Evolutionary conservation across 78 protist species (phyloP).

Genomic region (Pigoraptor vietnamica): DNA sequence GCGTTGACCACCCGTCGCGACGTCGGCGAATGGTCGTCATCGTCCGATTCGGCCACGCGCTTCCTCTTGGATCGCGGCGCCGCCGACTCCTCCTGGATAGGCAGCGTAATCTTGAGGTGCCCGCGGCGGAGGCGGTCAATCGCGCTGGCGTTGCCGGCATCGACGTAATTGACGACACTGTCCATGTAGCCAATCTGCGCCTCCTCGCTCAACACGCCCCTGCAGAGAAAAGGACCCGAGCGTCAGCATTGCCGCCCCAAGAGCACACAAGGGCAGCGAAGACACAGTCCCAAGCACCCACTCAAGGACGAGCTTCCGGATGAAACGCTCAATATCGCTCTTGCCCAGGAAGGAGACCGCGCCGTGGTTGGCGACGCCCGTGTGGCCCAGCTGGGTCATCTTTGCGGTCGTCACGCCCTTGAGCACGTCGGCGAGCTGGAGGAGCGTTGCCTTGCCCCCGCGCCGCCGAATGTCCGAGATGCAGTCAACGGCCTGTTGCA

Average conservation of each 20-base stretch:
- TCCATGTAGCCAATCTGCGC: not conserved
- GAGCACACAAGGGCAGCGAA: too few relatives aligned
- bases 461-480: not conserved
- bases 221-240: not conserved
- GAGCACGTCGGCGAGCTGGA: not conserved
- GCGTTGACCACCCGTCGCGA: not conserved
- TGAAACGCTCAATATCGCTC: not conserved
- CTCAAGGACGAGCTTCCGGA: not conserved
- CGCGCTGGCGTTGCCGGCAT: not conserved
- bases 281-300: too few relatives aligned
- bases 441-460: not conserved
- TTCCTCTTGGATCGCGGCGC: not conserved
- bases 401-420: not conserved
- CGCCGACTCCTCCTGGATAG: not conserved
- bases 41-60: not conserved
- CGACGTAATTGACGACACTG: not conserved
- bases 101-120: not conserved
- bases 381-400: not conserved
- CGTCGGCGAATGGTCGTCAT: not conserved
- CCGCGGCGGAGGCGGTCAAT: not conserved
- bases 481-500: not conserved
- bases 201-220: not conserved
- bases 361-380: not conserved
- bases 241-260: not conserved
- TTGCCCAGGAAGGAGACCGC: not conserved